A percentile compares a stretch with the other conserved stretches of the same genome.
These are phyloP conservation scores for Aspergillus niger DNA, from an alignment of 2,329 filamentous ascomycete species.

Conservation along the genomic window DNA sequence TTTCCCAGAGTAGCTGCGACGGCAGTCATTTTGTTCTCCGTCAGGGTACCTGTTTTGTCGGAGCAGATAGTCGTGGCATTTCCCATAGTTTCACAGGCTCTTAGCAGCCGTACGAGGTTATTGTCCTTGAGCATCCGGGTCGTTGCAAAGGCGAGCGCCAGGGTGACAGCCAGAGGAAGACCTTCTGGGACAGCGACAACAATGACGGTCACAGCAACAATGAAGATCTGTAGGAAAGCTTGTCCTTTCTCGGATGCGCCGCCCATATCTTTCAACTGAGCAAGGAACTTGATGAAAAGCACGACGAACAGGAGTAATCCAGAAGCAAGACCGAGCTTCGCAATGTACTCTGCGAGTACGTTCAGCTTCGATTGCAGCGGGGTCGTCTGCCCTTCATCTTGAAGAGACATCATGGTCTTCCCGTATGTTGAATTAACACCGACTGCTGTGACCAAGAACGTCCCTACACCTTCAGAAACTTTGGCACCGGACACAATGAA, in stretches of 20 bases:
- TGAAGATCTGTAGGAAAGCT: constrained; percentile 60
- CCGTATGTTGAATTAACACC: constrained; percentile 75
- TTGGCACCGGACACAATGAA: constrained; percentile 81
- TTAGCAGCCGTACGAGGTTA: constrained; percentile 61
- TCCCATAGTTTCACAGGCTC: constrained; percentile 65
- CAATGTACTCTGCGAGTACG: constrained; percentile 75
- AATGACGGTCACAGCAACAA: constrained; percentile 60
- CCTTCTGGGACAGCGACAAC: constrained; percentile 64
- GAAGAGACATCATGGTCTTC: constrained; percentile 75
- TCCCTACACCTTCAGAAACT: constrained; percentile 73
- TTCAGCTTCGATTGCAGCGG: constrained; percentile 78
- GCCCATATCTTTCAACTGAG: constrained; percentile 56
- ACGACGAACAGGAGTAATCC: constrained; percentile 76
- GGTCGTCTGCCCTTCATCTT: constrained; percentile 75
- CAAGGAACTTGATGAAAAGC: constrained; percentile 75
- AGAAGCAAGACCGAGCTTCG: constrained; percentile 71
- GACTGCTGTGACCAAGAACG: constrained; percentile 73
- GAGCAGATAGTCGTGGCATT: constrained; percentile 66
- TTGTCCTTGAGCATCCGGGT: constrained; percentile 66
- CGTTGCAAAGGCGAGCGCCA: constrained; percentile 64
- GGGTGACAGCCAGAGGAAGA: constrained; percentile 61
- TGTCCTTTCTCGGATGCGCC: constrained; percentile 56
- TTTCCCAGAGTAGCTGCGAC: constrained; percentile 60
- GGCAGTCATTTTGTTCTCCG: constrained; percentile 65
- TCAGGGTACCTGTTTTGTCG: constrained; percentile 67